phyloP scores from a whole-genome alignment of 2,329 filamentous ascomycete species.

The Trichoderma koningiopsis region DNA sequence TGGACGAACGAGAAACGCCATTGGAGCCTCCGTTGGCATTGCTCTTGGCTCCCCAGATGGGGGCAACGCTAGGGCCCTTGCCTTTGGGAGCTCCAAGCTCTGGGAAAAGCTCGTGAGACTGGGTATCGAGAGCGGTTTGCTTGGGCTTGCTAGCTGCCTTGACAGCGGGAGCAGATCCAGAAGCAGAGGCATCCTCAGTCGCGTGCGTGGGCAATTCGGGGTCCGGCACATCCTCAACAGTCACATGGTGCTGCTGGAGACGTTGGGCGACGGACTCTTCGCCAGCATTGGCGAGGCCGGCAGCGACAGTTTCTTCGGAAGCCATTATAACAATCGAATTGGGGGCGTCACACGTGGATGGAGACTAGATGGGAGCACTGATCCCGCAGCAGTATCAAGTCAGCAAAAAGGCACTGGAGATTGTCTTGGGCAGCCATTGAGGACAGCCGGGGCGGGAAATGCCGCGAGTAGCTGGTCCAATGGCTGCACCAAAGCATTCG shows the following conservation, averaged over 20 bases:
- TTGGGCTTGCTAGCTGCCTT: conserved; percentile 73
- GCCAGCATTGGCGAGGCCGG: conserved; percentile 40
- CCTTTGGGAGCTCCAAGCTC: conserved; percentile 72
- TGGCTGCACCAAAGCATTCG: not conserved
- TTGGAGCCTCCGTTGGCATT: conserved; percentile 60
- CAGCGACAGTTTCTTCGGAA: conserved; percentile 36
- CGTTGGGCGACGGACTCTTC: conserved; percentile 61
- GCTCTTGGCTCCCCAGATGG: conserved; percentile 76
- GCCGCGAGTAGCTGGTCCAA: not conserved
- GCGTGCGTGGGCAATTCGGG: conserved; percentile 69
- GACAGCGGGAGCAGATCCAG: conserved; percentile 49
- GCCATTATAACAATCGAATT: conserved; percentile 43
- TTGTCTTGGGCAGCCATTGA: not conserved
- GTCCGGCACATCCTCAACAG: conserved; percentile 79
- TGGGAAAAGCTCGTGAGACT: conserved; percentile 92
- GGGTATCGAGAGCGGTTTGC: conserved; percentile 68
- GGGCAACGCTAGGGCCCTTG: conserved; percentile 67
- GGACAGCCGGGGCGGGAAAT: not conserved
- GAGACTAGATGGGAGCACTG: conserved; percentile 11
- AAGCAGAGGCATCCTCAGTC: conserved; percentile 49
- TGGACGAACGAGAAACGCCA: conserved; percentile 61
- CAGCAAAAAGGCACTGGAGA: not conserved
- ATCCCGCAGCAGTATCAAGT: not conserved
- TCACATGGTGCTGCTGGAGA: conserved; percentile 66
- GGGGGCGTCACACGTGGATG: not conserved